Base-by-base conservation (phyloP, 768 basidiomycete genomes). In the Lentinula sp. region DNA sequence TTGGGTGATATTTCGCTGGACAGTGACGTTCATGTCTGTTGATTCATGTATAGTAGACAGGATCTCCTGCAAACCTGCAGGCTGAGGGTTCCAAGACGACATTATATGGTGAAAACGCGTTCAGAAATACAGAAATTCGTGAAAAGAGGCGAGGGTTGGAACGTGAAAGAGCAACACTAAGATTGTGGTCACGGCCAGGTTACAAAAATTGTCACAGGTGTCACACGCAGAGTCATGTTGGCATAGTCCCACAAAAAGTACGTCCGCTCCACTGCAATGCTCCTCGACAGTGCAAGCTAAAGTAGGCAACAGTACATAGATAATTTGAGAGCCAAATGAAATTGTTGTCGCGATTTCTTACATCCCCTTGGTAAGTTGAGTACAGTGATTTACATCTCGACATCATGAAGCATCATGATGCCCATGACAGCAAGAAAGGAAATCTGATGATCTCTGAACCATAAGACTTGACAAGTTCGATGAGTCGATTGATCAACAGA, bases 1-100 rank as follows among this genome's bases (percentile, higher is more conserved):
- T 79, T 88, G 85, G 59, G 93, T 93, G 71, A 95, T 95, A 65
- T 77, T 79, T 55, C 83, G 82, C 75, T 98, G 95, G 28, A 87
- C 82, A 67, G 84, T 81, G 69, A 88, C 82, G 62, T 84, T 87
- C 74, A 79, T 80, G 76, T 89, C 85, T 41, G 92, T 94, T 9
- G 95, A 95, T 68, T 95, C 89, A 75, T 88, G 90, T 74, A 98
- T 89, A 33, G 94, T 95, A 70, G 86, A 82, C 43, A 97, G 79
- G 73, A 98, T 92, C 82, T 97, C 93, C 74, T 91, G 86, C 73
- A 98, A 82, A 70, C 90, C 94, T 61, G 83, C 83, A 70, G 85
- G 87, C 68, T 92, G 86, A 66, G 95, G 95, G 64, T 78, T 80
- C 95, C 95, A 98, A 66, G 84, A 75, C 79, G 81, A 71, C 85